Evolutionary conservation across 2,329 filamentous ascomycete species (phyloP).

Genomic region (Chrysoporthe austroafricana): DNA sequence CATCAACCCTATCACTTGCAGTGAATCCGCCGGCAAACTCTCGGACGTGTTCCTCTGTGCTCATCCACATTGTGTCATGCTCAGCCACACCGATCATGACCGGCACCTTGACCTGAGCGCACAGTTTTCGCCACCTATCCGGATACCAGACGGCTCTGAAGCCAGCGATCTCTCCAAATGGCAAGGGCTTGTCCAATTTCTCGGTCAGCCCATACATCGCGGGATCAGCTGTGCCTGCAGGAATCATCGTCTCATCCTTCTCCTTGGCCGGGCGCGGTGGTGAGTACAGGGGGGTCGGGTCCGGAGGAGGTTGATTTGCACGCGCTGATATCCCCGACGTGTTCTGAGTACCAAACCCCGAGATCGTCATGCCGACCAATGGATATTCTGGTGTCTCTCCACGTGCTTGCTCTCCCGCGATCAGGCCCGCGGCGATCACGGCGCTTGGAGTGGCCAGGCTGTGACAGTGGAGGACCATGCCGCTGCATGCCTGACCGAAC

Average conservation of each 20-base stretch:
- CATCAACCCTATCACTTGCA: conserved; percentile 30
- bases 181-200: conserved; percentile 28
- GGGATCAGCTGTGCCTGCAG: conserved; percentile 28
- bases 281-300: conserved; percentile 11
- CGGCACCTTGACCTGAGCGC: conserved; percentile 27
- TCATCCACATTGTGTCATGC: conserved; percentile 30
- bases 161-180: conserved; percentile 26
- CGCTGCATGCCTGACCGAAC: conserved; percentile 30
- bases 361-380: conserved; percentile 31
- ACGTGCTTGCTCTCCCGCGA: conserved; percentile 15
- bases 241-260: conserved; percentile 30
- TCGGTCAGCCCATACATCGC: conserved; percentile 26
- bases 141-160: conserved; percentile 19
- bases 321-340: not conserved
- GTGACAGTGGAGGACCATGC: conserved; percentile 32
- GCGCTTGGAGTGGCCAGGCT: conserved; percentile 30
- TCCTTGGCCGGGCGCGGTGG: conserved; percentile 10
- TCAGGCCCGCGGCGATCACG: conserved; percentile 29
- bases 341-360: conserved; percentile 31
- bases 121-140: conserved; percentile 9
- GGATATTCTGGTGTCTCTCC: conserved; percentile 26
- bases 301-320: not conserved
- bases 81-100: conserved; percentile 32
- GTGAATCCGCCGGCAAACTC: conserved; percentile 29
- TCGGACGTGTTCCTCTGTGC: conserved; percentile 26